Base-by-base conservation (phyloP, 129 eudicot genomes). In the Escallonia herrerae region DNA sequence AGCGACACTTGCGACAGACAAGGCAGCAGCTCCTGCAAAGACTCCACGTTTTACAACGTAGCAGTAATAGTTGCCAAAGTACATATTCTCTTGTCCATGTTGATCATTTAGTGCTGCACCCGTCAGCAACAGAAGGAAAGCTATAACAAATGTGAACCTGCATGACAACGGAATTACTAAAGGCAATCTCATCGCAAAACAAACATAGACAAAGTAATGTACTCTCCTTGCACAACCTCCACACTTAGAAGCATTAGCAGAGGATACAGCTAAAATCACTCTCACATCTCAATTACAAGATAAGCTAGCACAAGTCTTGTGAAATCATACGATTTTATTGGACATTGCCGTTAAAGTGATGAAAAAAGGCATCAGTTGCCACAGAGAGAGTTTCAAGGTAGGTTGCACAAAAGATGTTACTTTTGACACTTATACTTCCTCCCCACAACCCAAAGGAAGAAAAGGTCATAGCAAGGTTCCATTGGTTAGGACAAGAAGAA, bases 1-100 rank as follows among this genome's bases (percentile, higher is more conserved):
- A 74, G 59, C 50, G 10, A 83, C 86, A 70, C 87, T 83, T 8
- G 79, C 84, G 6, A 90, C 77, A 43, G 90, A 80, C 79, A 90
- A 65, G 40, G 72, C 56, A 33, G 94, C 83, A 40, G 95, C 93
- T 60, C 83, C 87, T 63, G 87, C 86, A 82, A 90, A 90, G 47
- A 90, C 97, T 14, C 97, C 97, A 22, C 94, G 93, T 80, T 87
- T 90, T 10, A 90, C 86, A n/a, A 90, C 87, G 63, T 84, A 87
- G 72, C 97, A 90, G 58, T 87, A 73, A 71, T 84, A 78, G 72
- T 74, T 76, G 69, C 80, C 82, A n/a, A 90, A 77, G 80, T 87
- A 82, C 53, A 78, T 45, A 71, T 67, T 80, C 74, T 90, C 93
- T 55, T 77, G 85, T 5, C 90, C 84, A 43, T 87, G 95, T 65